phyloP scores from a whole-genome alignment of 2,329 filamentous ascomycete genomes.

The Botryotinia globosa region DNA sequence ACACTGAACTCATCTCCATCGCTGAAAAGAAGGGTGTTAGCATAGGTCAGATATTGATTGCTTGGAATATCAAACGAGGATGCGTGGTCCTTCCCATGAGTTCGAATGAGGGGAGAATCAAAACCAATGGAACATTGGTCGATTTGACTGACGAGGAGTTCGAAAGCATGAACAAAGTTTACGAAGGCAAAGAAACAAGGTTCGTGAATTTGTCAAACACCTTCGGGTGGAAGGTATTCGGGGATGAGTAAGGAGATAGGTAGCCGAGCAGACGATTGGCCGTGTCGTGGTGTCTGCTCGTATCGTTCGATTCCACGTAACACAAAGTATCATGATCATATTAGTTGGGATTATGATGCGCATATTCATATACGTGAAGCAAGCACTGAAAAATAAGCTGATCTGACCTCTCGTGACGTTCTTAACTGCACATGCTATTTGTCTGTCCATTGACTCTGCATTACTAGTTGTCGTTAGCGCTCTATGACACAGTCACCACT shows the following conservation, averaged over 20 bases:
- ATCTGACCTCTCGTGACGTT: neutral
- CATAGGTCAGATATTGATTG: slow-evolving; percentile 62
- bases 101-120: slow-evolving; percentile 63
- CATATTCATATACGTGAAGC: neutral
- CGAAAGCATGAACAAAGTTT: slow-evolving; percentile 53
- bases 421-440: neutral
- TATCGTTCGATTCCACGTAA: neutral
- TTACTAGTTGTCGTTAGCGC: neutral
- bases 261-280: neutral
- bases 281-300: neutral
- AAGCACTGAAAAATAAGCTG: slow-evolving; percentile 4
- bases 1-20: slow-evolving; percentile 56
- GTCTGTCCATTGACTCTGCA: neutral
- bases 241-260: neutral
- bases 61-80: slow-evolving; percentile 67
- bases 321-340: neutral
- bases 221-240: slow-evolving; percentile 63
- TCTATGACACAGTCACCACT: neutral
- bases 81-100: slow-evolving; percentile 71
- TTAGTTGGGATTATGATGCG: neutral
- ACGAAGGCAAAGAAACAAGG: slow-evolving; percentile 62
- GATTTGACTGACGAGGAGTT: slow-evolving; percentile 61
- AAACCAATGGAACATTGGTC: slow-evolving; percentile 64
- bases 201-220: slow-evolving; percentile 80
- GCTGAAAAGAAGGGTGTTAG: slow-evolving; percentile 61